phyloP scores from a whole-genome alignment of 305 asterid species.

The Fraxinus nigra region DNA sequence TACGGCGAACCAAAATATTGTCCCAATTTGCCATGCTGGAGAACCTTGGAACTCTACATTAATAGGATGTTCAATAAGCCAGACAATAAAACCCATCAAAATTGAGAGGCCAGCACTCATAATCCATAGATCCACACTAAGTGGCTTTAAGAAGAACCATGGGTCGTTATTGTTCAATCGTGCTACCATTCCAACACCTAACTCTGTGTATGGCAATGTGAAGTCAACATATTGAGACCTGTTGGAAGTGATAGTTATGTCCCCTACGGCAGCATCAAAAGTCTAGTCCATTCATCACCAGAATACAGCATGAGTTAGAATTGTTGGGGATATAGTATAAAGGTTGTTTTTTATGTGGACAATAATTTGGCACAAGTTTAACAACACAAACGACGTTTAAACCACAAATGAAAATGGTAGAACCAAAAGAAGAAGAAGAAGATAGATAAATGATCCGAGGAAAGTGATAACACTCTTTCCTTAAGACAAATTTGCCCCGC shows the following conservation, averaged over 20 bases:
- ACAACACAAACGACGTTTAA: too few relatives aligned
- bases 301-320: neutral
- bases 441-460: too few relatives aligned
- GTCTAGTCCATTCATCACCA: constrained; percentile 26
- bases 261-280: constrained; percentile 46
- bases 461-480: too few relatives aligned
- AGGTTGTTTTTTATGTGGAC: too few relatives aligned
- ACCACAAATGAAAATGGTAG: too few relatives aligned
- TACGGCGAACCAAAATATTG: constrained; percentile 34
- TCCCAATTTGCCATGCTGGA: constrained; percentile 29
- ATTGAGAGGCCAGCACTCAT: constrained; percentile 26
- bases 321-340: too few relatives aligned
- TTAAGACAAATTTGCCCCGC: too few relatives aligned
- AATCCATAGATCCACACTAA: constrained; percentile 36
- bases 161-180: constrained; percentile 23
- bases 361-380: too few relatives aligned
- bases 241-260: constrained; percentile 33
- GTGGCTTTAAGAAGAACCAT: constrained; percentile 49
- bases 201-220: constrained; percentile 39
- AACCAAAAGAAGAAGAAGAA: too few relatives aligned
- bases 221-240: constrained; percentile 42
- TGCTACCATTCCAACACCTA: constrained; percentile 34
- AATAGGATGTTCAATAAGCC: constrained; percentile 40
- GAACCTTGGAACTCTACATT: constrained; percentile 39
- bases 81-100: constrained; percentile 31